These are phyloP conservation scores for Mentha longifolia DNA, from an alignment of 257 asterid genomes.

Conservation along the genomic window DNA sequence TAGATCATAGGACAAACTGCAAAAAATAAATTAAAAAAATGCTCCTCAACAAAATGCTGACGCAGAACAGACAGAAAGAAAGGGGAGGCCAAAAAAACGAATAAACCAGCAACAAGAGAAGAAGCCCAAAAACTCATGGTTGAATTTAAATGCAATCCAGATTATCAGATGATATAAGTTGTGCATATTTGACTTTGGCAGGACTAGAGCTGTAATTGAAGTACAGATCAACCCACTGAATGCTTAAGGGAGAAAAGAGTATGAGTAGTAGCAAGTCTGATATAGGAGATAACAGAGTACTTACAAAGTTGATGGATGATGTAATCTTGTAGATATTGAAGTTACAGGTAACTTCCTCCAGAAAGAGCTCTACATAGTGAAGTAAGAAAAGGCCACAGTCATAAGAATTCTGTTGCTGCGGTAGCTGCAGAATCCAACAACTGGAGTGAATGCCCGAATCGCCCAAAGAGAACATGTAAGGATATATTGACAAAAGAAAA, in stretches of 20 bases:
- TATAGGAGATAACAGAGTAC: conserved; percentile 39
- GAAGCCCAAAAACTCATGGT: background rate
- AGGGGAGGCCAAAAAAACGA: background rate
- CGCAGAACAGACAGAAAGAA: background rate
- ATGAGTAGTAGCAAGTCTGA: background rate
- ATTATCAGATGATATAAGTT: conserved; percentile 2
- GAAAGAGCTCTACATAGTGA: conserved; percentile 85
- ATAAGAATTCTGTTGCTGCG: conserved; percentile 85
- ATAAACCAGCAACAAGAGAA: background rate
- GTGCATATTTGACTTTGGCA: conserved; percentile 9
- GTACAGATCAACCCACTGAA: conserved; percentile 12
- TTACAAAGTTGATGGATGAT: conserved; percentile 68
- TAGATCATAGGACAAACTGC: conserved; percentile 2
- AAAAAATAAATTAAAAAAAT: background rate
- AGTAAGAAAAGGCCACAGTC: conserved; percentile 98
- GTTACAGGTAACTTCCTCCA: conserved; percentile 74
- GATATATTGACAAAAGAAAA: background rate
- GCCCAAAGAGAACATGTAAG: conserved; percentile 8
- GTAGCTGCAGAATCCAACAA: conserved; percentile 62
- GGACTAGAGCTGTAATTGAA: conserved; percentile 4
- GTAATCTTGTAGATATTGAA: conserved; percentile 71
- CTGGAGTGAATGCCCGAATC: conserved; percentile 34
- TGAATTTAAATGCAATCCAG: conserved; percentile 7
- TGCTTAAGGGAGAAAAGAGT: too few species aligned
- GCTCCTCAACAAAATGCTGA: conserved; percentile 5